Conservation (phyloP, 495 filamentous ascomycete genomes). For the Lepraria neglecta region DNA sequence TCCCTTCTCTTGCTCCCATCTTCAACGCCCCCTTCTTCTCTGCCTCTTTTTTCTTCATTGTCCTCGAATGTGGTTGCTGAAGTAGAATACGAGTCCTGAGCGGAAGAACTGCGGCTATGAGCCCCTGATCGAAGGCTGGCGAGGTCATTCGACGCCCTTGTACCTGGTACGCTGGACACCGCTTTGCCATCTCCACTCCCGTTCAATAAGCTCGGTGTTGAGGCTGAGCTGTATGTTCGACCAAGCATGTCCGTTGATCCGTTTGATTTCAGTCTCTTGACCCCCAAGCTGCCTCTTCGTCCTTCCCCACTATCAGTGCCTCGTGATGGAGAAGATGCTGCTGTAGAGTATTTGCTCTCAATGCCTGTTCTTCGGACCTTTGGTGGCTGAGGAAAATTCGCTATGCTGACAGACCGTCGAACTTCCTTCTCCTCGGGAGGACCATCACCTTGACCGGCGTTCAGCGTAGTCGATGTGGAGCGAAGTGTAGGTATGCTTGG, state of each 20-base stretch:
- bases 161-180: conserved; percentile 48
- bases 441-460: conserved; percentile 40
- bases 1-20: conserved; percentile 33
- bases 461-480: conserved; percentile 36
- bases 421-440: conserved; percentile 57
- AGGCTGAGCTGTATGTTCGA: conserved; percentile 44
- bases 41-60: conserved; percentile 42
- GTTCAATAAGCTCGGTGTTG: conserved; percentile 69
- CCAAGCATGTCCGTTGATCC: conserved; percentile 33
- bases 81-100: conserved; percentile 83
- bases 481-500: conserved; percentile 37
- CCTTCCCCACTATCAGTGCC: conserved; percentile 55
- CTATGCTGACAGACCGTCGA: conserved; percentile 82
- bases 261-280: conserved; percentile 26
- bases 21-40: conserved; percentile 38
- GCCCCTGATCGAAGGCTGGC: conserved; percentile 71
- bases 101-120: conserved; percentile 82
- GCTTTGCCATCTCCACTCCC: conserved; percentile 70
- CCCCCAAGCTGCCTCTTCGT: conserved; percentile 39
- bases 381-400: conserved; percentile 86
- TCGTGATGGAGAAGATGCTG: conserved; percentile 37
- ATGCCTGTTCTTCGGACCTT: conserved; percentile 42
- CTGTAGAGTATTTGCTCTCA: conserved; percentile 21
- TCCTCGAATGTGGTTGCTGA: conserved; percentile 86
- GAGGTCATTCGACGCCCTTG: conserved; percentile 61